A percentile compares a stretch with the other conserved stretches of the same genome.
These are phyloP conservation scores for Rhizoclosmatium hyalinum DNA, from an alignment of 371 early-diverging fungal genomes.

Conservation along the genomic window DNA sequence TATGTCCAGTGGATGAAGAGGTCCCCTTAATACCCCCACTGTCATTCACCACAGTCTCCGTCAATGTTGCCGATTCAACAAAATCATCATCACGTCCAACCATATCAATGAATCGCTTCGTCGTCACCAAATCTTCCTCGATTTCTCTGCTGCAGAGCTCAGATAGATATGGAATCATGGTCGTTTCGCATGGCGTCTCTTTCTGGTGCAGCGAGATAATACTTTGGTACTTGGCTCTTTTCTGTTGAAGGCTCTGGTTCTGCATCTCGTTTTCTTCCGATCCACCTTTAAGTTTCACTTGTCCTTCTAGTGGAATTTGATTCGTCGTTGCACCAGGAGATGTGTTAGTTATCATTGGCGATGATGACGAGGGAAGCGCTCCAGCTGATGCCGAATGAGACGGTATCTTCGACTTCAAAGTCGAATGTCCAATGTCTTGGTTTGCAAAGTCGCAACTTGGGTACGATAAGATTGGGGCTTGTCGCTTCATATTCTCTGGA, in stretches of 20 bases:
- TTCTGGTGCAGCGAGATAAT: conserved; percentile 27
- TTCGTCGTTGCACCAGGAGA: no score
- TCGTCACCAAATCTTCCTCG: conserved; percentile 40
- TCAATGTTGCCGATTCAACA: background rate
- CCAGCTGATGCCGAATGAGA: no score
- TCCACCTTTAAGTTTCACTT: no score
- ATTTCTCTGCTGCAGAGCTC: conserved; percentile 46
- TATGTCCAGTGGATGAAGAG: background rate
- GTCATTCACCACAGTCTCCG: background rate
- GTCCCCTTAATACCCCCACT: background rate
- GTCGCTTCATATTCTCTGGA: conserved; percentile 15
- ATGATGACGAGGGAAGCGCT: no score
- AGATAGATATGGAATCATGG: conserved; percentile 50
- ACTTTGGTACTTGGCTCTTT: conserved; percentile 19
- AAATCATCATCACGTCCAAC: conserved; percentile 19
- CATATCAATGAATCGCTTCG: conserved; percentile 27
- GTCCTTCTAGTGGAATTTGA: no score
- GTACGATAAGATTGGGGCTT: conserved; percentile 36
- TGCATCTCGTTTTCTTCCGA: no score
- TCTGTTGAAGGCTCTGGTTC: background rate
- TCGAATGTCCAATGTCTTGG: conserved; percentile 4
- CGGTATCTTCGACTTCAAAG: background rate
- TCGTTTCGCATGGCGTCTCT: conserved; percentile 51
- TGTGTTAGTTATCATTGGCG: no score
- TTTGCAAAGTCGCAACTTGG: conserved; percentile 22